Evolutionary conservation across 164 flowering plant species (phyloP).

Genomic region (Paratinospora sagittata): DNA sequence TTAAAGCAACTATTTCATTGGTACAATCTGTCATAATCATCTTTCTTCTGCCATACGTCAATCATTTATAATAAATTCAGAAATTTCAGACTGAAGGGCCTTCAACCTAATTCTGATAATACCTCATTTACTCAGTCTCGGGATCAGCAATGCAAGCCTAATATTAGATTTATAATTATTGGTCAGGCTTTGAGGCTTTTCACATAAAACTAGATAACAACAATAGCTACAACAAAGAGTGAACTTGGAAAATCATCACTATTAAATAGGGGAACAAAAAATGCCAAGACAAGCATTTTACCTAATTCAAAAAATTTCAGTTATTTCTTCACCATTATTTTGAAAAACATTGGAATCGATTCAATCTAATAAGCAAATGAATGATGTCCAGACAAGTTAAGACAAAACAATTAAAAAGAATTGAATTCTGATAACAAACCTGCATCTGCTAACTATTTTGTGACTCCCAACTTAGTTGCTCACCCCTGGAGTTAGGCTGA

Average conservation of each 20-base stretch:
- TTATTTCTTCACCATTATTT: neutral
- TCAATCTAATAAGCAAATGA: neutral
- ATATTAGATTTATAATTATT: neutral
- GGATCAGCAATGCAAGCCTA: neutral
- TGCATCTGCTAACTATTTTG: neutral
- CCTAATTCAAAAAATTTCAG: neutral
- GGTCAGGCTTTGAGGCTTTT: too few species aligned
- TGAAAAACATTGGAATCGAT: neutral
- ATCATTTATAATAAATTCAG: neutral
- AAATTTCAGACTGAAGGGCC: neutral
- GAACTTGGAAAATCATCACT: neutral
- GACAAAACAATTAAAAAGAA: neutral
- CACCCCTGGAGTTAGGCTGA: neutral
- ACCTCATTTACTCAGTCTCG: neutral
- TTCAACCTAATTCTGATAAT: neutral
- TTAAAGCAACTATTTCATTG: neutral
- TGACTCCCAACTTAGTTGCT: neutral
- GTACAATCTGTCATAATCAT: neutral
- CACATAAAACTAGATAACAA: neutral
- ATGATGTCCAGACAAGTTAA: neutral
- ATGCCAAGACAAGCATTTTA: neutral
- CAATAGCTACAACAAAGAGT: neutral
- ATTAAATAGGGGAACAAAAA: neutral
- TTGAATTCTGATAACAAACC: neutral
- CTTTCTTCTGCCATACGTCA: neutral